These are phyloP conservation scores for Anisogramma anomala DNA, from an alignment of 2,329 filamentous ascomycete genomes.

Conservation along the genomic window DNA sequence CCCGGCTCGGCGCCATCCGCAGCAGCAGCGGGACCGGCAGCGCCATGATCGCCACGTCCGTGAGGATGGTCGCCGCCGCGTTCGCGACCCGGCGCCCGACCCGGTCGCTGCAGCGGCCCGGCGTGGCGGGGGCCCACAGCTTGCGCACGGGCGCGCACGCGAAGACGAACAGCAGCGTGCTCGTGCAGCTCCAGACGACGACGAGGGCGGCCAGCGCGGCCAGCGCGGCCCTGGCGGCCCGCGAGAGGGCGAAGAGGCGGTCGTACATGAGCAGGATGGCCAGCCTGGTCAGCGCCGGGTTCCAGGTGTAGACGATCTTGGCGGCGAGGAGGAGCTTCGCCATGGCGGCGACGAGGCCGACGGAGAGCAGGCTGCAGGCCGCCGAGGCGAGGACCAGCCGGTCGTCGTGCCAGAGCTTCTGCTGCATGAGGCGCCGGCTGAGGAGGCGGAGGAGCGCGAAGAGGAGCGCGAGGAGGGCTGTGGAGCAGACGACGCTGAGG, in stretches of 20 bases:
- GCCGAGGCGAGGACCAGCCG: constrained; percentile 37
- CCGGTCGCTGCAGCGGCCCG: constrained; percentile 37
- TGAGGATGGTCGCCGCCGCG: constrained; percentile 34
- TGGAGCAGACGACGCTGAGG: constrained; percentile 27
- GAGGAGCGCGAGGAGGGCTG: constrained; percentile 30
- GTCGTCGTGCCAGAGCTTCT: constrained; percentile 39
- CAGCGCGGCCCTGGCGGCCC: constrained; percentile 31
- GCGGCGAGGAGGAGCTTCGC: constrained; percentile 36
- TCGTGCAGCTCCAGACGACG: constrained; percentile 35
- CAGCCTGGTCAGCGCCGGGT: constrained; percentile 38
- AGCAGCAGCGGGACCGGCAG: constrained; percentile 35
- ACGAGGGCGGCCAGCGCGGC: constrained; percentile 29
- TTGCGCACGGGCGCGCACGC: constrained; percentile 39
- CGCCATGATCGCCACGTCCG: constrained; percentile 33
- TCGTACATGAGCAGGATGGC: constrained; percentile 40
- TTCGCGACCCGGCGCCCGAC: constrained; percentile 40
- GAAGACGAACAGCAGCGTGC: constrained; percentile 39
- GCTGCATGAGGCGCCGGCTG: constrained; percentile 30
- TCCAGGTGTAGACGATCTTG: constrained; percentile 36
- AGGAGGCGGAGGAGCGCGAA: constrained; percentile 29
- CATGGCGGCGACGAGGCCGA: constrained; percentile 36
- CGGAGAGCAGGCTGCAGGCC: constrained; percentile 34
- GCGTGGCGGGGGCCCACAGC: constrained; percentile 33
- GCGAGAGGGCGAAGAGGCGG: constrained; percentile 36
- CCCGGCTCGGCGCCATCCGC: constrained; percentile 29